These are phyloP conservation scores for Eimeria maxima DNA, from an alignment of 169 alveolate genomes.

Conservation along the genomic window DNA sequence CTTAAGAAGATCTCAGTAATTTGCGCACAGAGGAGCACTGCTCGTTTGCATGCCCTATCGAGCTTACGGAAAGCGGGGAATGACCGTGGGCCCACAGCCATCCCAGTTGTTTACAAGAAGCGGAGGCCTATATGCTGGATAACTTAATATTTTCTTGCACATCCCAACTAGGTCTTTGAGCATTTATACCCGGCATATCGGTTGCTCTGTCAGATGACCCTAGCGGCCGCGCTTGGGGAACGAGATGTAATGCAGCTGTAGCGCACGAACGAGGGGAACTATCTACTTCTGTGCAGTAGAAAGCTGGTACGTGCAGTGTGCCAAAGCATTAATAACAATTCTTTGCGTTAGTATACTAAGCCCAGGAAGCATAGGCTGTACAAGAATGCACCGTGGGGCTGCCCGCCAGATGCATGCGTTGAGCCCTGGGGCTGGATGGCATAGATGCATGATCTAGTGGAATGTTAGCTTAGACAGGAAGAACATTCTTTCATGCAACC, in stretches of 20 bases:
- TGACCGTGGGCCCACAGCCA: background rate
- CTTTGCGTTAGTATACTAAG: background rate
- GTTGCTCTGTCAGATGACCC: background rate
- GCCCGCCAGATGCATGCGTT: constrained; percentile 62
- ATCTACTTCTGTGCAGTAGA: background rate
- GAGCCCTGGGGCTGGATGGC: constrained; percentile 16
- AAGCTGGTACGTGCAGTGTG: background rate
- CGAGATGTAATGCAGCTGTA: constrained; percentile 1
- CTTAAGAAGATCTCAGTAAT: background rate
- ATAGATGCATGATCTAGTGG: background rate
- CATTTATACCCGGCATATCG: background rate
- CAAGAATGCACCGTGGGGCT: constrained; percentile 31
- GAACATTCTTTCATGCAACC: background rate
- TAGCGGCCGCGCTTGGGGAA: background rate
- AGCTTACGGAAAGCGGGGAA: background rate
- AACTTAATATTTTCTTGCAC: background rate
- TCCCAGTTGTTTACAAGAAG: background rate
- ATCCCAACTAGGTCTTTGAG: background rate
- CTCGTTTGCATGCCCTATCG: background rate
- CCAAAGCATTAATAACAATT: background rate
- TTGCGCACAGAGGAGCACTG: background rate
- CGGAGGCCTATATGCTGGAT: background rate
- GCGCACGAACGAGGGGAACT: background rate
- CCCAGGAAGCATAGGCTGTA: background rate
- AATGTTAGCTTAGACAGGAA: background rate